phyloP scores from a whole-genome alignment of 768 basidiomycete genomes.

The Naganishia friedmannii region DNA sequence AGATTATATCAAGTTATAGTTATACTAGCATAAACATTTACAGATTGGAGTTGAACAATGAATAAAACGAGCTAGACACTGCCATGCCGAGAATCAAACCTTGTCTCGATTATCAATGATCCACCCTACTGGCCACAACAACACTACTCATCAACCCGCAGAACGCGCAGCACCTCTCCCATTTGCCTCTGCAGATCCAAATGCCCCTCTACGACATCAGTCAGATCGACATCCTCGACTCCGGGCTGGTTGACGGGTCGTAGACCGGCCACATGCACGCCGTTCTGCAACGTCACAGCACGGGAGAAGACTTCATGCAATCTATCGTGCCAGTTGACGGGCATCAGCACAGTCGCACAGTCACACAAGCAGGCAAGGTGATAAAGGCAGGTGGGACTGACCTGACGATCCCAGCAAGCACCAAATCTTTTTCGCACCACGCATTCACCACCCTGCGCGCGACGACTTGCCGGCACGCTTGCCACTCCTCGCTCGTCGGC shows the following conservation, averaged over 20 bases:
- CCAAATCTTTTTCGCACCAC: conserved; percentile 52
- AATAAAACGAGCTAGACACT: no score
- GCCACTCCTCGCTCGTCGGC: conserved; percentile 53
- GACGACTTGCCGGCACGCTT: conserved; percentile 48
- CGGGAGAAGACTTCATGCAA: conserved; percentile 54
- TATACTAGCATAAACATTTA: not conserved
- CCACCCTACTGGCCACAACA: not conserved
- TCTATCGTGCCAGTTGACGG: conserved; percentile 31
- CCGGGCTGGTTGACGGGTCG: conserved; percentile 47
- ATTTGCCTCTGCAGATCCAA: conserved; percentile 51
- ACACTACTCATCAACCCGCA: conserved; percentile 43
- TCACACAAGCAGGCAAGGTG: not conserved
- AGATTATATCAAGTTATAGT: conserved; percentile 1
- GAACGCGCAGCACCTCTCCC: conserved; percentile 43
- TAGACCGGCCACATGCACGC: conserved; percentile 49
- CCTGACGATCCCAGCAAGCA: conserved; percentile 52
- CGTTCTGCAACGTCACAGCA: conserved; percentile 46
- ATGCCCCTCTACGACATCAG: conserved; percentile 49
- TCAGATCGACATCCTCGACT: conserved; percentile 52
- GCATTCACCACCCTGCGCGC: conserved; percentile 52
- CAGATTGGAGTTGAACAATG: no score
- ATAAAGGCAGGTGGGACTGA: conserved; percentile 26
- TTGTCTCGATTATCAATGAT: not conserved
- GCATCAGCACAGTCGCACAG: not conserved
- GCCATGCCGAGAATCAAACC: no score